Evolutionary conservation across 2,329 filamentous ascomycete genomes (phyloP).

Genomic region (Penicillium sp.): DNA sequence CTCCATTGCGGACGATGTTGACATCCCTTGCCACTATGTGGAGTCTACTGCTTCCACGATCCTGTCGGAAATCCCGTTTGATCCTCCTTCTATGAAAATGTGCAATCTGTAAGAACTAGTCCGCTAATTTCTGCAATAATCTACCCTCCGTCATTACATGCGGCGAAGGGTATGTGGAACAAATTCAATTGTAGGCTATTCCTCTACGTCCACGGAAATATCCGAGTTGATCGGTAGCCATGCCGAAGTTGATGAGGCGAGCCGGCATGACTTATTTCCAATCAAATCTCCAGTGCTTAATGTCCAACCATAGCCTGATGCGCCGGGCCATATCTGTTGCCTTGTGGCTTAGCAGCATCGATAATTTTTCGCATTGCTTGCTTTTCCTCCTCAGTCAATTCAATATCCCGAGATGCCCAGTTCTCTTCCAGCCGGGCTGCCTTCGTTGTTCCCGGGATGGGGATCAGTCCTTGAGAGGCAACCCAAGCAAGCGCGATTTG

Average conservation of each 20-base stretch:
- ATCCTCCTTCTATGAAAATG: neutral
- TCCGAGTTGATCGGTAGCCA: neutral
- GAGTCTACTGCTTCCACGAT: neutral
- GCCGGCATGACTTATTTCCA: neutral
- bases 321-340: slow-evolving; percentile 33
- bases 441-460: slow-evolving; percentile 49
- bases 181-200: neutral
- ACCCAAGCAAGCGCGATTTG: slow-evolving; percentile 45
- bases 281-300: neutral
- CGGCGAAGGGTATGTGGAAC: neutral
- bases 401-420: slow-evolving; percentile 37
- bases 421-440: slow-evolving; percentile 41
- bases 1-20: neutral
- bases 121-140: neutral
- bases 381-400: slow-evolving; percentile 39
- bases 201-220: neutral
- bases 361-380: slow-evolving; percentile 41
- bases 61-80: neutral
- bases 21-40: neutral
- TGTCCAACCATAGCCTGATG: slow-evolving; percentile 28
- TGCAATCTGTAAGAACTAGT: neutral
- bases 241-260: neutral
- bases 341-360: slow-evolving; percentile 38
- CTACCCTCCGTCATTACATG: neutral
- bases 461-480: slow-evolving; percentile 42